phyloP scores from a whole-genome alignment of 225 moss, liverwort and hornwort genomes.

The Climacium dendroides region DNA sequence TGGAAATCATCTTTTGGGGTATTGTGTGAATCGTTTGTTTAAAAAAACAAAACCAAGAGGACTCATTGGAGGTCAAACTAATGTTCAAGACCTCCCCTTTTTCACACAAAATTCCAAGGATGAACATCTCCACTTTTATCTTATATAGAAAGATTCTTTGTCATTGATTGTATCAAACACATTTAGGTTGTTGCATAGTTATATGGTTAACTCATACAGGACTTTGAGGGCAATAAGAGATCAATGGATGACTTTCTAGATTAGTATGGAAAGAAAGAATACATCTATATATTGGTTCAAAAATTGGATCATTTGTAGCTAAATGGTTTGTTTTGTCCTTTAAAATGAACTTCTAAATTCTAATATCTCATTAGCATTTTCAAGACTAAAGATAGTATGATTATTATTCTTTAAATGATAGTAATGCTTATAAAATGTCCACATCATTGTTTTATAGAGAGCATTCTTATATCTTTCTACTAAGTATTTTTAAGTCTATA shows the following conservation, averaged over 20 bases:
- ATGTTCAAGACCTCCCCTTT: too few relatives aligned
- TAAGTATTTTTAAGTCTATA: not conserved
- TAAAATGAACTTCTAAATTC: fast-evolving
- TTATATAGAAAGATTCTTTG: not conserved
- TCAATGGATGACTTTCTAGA: not conserved
- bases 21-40: fast-evolving
- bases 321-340: fast-evolving
- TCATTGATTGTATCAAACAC: not conserved
- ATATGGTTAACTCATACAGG: not conserved
- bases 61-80: not conserved
- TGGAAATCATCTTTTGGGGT: too few relatives aligned
- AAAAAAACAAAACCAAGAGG: fast-evolving
- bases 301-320: too few relatives aligned
- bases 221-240: not conserved
- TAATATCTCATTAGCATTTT: not conserved
- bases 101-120: too few relatives aligned
- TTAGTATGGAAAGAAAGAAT: fast-evolving
- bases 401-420: not conserved
- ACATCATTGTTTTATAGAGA: not conserved
- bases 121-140: too few relatives aligned
- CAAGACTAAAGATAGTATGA: too few relatives aligned
- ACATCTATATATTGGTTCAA: not conserved
- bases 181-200: fast-evolving
- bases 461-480: not conserved
- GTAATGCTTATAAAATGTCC: fast-evolving